A percentile compares a stretch with the other conserved stretches of the same genome.
Conservation (phyloP, 2,329 filamentous ascomycete genomes). For the Penicillium fuscoglaucum region DNA sequence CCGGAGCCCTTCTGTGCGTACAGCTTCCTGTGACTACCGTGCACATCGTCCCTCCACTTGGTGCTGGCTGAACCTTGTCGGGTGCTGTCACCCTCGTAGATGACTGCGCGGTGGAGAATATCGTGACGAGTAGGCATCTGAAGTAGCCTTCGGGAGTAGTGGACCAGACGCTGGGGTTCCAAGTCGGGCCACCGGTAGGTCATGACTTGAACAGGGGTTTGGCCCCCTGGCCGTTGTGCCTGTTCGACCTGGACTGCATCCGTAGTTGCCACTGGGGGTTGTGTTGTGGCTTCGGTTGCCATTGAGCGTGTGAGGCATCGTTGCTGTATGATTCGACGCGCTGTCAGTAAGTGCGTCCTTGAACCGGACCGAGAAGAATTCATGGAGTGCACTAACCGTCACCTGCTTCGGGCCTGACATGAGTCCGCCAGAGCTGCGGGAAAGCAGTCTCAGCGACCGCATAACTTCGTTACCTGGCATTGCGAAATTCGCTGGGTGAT, state of each 20-base stretch:
- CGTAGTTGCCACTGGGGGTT: background rate
- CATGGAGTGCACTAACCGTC: constrained; percentile 32
- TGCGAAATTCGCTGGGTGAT: constrained; percentile 16
- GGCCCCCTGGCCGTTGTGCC: constrained; percentile 6
- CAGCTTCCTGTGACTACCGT: constrained; percentile 79
- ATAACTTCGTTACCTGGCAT: constrained; percentile 42
- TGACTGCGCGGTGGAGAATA: constrained; percentile 84
- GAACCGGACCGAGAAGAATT: background rate
- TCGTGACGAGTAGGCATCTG: constrained; percentile 84
- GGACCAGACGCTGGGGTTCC: constrained; percentile 75
- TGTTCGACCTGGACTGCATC: background rate
- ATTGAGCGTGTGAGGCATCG: constrained; percentile 47
- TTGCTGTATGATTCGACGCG: constrained; percentile 39
- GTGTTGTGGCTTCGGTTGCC: constrained; percentile 49
- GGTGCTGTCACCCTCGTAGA: constrained; percentile 88
- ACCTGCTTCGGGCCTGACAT: constrained; percentile 37
- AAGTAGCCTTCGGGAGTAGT: constrained; percentile 80
- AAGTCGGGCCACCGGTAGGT: constrained; percentile 87
- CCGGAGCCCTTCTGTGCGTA: constrained; percentile 85
- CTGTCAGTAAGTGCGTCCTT: constrained; percentile 24
- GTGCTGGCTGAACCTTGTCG: constrained; percentile 81
- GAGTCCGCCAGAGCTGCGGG: constrained; percentile 38
- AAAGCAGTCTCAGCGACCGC: constrained; percentile 40
- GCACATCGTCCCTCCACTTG: constrained; percentile 80
- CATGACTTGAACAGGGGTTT: constrained; percentile 72